These are phyloP conservation scores for Clavispora asparagi DNA, from an alignment of 805 yeast species.

Conservation along the genomic window DNA sequence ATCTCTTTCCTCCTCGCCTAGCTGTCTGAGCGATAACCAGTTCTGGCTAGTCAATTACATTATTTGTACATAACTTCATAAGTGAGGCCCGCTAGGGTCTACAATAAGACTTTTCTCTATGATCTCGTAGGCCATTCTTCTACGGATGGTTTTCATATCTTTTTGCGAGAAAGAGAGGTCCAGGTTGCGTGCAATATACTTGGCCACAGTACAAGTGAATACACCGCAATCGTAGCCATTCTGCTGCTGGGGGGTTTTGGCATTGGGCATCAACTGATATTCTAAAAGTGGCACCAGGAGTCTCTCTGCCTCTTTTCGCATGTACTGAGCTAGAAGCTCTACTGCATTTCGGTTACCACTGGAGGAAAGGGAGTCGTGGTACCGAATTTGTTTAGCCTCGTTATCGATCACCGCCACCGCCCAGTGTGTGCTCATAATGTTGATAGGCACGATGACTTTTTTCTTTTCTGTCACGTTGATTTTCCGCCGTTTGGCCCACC, in stretches of 20 bases:
- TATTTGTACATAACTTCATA: constrained; percentile 3
- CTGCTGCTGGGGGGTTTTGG: constrained; percentile 68
- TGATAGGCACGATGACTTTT: constrained; percentile 78
- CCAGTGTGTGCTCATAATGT: constrained; percentile 84
- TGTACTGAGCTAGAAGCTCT: constrained; percentile 50
- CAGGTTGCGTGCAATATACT: constrained; percentile 48
- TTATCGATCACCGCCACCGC: constrained; percentile 78
- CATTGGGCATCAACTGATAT: constrained; percentile 22
- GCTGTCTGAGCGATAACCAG: neutral
- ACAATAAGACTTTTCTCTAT: constrained; percentile 26
- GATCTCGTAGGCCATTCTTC: constrained; percentile 64
- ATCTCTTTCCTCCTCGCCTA: too few species aligned
- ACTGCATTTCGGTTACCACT: constrained; percentile 41
- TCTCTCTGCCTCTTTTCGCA: constrained; percentile 62
- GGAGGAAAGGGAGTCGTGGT: constrained; percentile 70
- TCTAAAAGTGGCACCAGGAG: constrained; percentile 18
- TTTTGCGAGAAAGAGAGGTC: constrained; percentile 53
- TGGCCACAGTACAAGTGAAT: constrained; percentile 76
- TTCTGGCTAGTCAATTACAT: neutral
- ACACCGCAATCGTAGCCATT: constrained; percentile 97
- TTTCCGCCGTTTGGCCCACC: constrained; percentile 81
- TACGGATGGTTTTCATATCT: constrained; percentile 66
- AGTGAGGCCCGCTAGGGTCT: constrained; percentile 6
- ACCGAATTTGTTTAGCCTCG: constrained; percentile 50
- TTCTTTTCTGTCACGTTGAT: constrained; percentile 60